Conservation (phyloP, 371 early-diverging fungal species). For the Mortierella sp. region DNA sequence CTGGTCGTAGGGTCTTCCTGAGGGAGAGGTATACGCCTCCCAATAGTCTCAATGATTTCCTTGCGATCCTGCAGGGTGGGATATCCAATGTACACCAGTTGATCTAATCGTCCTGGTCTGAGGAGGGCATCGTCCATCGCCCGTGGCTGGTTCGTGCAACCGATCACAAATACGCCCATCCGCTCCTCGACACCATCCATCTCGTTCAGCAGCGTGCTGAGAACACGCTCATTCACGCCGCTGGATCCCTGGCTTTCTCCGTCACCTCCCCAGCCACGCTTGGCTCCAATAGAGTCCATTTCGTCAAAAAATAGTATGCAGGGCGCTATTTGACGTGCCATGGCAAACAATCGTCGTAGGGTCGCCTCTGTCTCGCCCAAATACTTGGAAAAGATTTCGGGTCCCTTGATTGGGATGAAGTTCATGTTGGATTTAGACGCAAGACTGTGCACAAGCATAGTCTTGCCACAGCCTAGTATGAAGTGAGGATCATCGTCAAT, state of each 20-base stretch:
- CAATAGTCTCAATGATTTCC: constrained; percentile 39
- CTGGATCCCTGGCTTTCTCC: constrained; percentile 62
- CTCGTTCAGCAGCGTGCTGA: constrained; percentile 81
- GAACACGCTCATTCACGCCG: constrained; percentile 82
- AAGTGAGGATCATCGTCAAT: too few species aligned
- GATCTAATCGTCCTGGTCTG: constrained; percentile 86
- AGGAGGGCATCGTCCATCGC: constrained; percentile 89
- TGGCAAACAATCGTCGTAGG: constrained; percentile 84
- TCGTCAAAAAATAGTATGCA: constrained; percentile 95
- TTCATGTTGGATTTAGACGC: constrained; percentile 78
- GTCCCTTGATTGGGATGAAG: constrained; percentile 82
- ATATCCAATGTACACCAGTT: constrained; percentile 72
- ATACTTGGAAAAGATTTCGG: constrained; percentile 87
- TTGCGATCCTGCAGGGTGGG: constrained; percentile 57
- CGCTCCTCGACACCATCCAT: constrained; percentile 85
- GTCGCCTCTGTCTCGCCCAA: constrained; percentile 93
- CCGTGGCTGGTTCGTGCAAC: constrained; percentile 83
- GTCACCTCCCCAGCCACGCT: constrained; percentile 67
- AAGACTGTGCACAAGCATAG: constrained; percentile 80
- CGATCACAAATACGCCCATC: constrained; percentile 82
- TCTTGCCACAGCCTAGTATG: constrained; percentile 93
- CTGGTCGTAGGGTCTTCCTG: not conserved
- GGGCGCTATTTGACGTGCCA: constrained; percentile 84
- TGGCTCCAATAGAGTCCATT: constrained; percentile 86
- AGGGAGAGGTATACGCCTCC: constrained; percentile 24